Conservation (phyloP, 169 alveolate species). For the Plasmodium gaboni region DNA sequence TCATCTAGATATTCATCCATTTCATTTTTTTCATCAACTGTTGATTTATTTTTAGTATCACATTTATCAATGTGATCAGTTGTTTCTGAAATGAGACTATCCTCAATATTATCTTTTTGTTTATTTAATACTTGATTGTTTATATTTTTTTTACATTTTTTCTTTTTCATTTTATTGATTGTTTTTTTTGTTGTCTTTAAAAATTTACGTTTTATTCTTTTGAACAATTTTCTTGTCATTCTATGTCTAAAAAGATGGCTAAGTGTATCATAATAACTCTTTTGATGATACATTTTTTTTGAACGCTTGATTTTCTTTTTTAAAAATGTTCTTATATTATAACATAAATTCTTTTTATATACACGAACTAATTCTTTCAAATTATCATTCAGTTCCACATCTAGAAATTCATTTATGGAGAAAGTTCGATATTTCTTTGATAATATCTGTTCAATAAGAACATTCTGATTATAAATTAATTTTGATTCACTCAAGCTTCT, state of each 20-base stretch:
- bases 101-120: background rate
- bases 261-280: background rate
- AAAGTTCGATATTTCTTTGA: slow-evolving; percentile 44
- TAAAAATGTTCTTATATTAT: slow-evolving; percentile 20
- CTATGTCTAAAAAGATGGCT: background rate
- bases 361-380: slow-evolving; percentile 31
- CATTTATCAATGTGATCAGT: background rate
- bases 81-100: background rate
- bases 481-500: slow-evolving; percentile 1
- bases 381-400: slow-evolving; percentile 42
- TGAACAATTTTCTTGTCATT: background rate
- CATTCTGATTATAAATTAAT: slow-evolving; percentile 24
- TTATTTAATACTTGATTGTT: background rate
- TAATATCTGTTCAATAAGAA: slow-evolving; percentile 40
- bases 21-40: background rate
- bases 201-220: slow-evolving; percentile 8
- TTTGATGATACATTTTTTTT: background rate
- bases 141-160: background rate
- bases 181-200: slow-evolving; percentile 10
- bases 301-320: slow-evolving; percentile 5
- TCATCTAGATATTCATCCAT: background rate
- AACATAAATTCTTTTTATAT: slow-evolving; percentile 37
- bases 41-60: background rate
- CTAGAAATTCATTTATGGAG: slow-evolving; percentile 63
- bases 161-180: background rate